Base-by-base conservation (phyloP, 2,329 filamentous ascomycete species). In the Epichloe gansuensis region DNA sequence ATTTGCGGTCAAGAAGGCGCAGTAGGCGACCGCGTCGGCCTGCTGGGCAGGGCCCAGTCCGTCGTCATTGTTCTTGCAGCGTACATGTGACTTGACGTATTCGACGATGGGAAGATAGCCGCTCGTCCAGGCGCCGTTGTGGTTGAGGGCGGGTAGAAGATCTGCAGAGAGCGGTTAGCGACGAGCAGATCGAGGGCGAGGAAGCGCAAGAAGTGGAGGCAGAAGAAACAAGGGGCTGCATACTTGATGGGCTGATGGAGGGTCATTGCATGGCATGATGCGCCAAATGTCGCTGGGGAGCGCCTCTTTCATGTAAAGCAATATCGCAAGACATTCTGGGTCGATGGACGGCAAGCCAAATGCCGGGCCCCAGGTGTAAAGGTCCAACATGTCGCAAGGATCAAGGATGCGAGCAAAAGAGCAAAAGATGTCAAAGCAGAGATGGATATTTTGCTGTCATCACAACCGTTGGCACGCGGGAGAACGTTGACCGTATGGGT, bases 291-390 rank as follows among this genome's bases (percentile, higher is more conserved):
- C 70, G 47, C 73, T 69, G 53, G 79, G 76, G 25, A 88, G 72
- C 54, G 76, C 77, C 60, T 81, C 74, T 55, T 81, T 78, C 53
- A 95, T 75, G 65, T 91, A 91, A 51, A 87, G 82, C 59, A 95
- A 82, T 44, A 85, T 77, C 31, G 91, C 91, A 55, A 95, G 80
- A 65, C 91, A 97, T 73, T 95, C 88, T 46, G 91, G 76, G 63
- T 97, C 91, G 62, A 97, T 86, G 44, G 93, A 97, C 13, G 91
- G 85, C 45, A 96, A 80, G 42, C 83, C 83, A 67, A 95, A 95
- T 42, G 88, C 91, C 52, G 89, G 84, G 48, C 91, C 91, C 85
- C 91, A 95, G 63, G 95, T 79, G 70, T 95, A 86, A 55, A 98
- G 80, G 70, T 91, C 81, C 48, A 71, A 57, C 68, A 70, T 71